Evolutionary conservation across 306 rosid species (phyloP).

Genomic region (Hippophae tibetana): DNA sequence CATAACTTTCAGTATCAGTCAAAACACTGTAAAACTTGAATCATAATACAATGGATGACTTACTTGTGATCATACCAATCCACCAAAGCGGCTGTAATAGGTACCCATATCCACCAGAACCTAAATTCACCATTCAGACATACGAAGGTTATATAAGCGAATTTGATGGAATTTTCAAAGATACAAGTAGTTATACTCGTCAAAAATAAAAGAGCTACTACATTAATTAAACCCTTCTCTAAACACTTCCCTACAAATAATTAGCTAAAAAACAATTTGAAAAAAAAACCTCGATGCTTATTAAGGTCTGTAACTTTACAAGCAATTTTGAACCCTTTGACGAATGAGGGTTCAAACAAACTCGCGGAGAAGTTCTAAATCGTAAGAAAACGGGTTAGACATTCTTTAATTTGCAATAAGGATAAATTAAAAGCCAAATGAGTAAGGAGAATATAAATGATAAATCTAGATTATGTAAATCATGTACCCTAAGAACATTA

Average conservation of each 20-base stretch:
- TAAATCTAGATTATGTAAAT: not conserved
- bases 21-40: conserved; percentile 4
- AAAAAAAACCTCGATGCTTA: too few species aligned
- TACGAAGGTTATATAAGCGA: conserved; percentile 1
- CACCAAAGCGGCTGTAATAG: conserved; percentile 81
- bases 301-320: too few species aligned
- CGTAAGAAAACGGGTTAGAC: too few species aligned
- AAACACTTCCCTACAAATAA: too few species aligned
- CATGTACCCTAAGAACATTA: not conserved
- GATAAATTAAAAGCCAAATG: too few species aligned
- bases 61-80: conserved; percentile 85
- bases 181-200: not conserved
- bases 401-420: too few species aligned
- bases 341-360: too few species aligned
- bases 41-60: conserved; percentile 12
- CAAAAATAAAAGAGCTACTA: too few species aligned
- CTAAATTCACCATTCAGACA: conserved; percentile 22
- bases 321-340: too few species aligned
- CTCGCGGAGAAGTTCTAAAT: too few species aligned
- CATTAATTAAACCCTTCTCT: too few species aligned
- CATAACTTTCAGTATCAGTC: conserved; percentile 5
- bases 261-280: too few species aligned
- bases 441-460: not conserved
- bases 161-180: conserved; percentile 1
- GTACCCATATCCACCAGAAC: conserved; percentile 84